Conservation (phyloP, 192 early-diverging fungal species). For the Diversispora epigaea region DNA sequence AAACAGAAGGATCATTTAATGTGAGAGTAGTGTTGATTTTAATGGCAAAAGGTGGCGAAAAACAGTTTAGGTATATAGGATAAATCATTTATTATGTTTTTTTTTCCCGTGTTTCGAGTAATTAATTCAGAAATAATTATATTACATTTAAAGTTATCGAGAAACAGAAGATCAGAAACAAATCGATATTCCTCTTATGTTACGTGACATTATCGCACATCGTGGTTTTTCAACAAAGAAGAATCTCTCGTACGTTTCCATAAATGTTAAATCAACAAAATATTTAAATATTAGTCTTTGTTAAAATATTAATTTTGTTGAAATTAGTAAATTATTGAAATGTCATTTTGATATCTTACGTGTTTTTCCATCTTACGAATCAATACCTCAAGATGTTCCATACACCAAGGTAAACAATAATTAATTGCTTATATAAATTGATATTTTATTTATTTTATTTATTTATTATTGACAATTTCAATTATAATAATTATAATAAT, state of each 20-base stretch:
- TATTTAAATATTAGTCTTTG: neutral
- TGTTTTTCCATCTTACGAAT: constrained; percentile 7
- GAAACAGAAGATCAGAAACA: constrained; percentile 16
- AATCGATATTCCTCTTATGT: constrained; percentile 17
- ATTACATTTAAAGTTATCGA: constrained; percentile 9
- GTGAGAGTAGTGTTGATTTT: constrained; percentile 24
- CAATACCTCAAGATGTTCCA: constrained; percentile 14
- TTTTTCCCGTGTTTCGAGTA: neutral
- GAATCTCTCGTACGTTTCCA: neutral
- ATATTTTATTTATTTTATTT: neutral
- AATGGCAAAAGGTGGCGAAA: constrained; percentile 28
- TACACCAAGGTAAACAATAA: constrained; percentile 4
- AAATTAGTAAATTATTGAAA: neutral
- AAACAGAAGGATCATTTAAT: neutral
- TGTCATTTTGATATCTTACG: constrained; percentile 36
- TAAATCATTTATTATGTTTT: neutral
- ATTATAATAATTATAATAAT: neutral
- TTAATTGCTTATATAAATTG: no score
- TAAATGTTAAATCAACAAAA: neutral
- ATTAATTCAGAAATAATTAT: neutral
- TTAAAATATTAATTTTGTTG: neutral
- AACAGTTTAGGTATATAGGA: constrained; percentile 16
- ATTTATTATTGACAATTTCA: neutral
- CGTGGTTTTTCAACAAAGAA: neutral
- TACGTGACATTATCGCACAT: neutral